A percentile compares a stretch with the other conserved stretches of the same genome.
phyloP scores from a whole-genome alignment of 139 green algal genomes.

The Tetradesmus obliquus region DNA sequence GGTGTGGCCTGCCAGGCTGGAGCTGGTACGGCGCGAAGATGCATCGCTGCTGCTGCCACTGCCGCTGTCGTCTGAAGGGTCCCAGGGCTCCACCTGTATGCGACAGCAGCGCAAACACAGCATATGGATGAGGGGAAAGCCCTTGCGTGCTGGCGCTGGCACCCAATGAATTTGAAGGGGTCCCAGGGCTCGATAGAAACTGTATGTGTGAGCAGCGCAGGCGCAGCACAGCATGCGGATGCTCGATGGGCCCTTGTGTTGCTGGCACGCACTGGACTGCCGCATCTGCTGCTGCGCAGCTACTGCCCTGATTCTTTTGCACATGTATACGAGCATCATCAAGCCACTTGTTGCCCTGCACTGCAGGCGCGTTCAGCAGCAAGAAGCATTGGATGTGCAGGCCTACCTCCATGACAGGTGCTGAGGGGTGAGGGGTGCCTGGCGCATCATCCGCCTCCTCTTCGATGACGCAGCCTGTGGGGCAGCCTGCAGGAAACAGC shows the following conservation, averaged over 20 bases:
- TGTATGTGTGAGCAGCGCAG: no score
- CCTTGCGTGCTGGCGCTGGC: no score
- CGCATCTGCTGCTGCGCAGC: no score
- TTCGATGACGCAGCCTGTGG: not conserved
- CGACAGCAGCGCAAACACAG: not conserved
- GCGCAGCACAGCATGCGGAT: no score
- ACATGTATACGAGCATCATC: no score
- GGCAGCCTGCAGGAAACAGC: not conserved
- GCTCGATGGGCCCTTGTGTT: no score
- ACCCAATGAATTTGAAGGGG: no score
- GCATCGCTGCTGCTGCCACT: not conserved
- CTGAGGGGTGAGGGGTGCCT: conserved; percentile 11
- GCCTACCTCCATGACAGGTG: conserved; percentile 14
- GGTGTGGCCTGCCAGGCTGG: not conserved
- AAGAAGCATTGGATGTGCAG: not conserved
- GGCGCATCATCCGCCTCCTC: conserved; percentile 5
- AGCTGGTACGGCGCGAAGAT: not conserved
- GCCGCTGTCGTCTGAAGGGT: not conserved
- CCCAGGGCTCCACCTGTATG: not conserved
- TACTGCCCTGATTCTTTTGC: no score
- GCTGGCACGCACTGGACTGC: no score
- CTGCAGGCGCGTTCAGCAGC: not conserved
- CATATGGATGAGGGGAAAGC: not conserved
- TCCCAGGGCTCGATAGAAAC: no score
- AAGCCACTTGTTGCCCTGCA: not conserved